Conservation (phyloP, 371 early-diverging fungal genomes). For the Capillidium rhysosporum region DNA sequence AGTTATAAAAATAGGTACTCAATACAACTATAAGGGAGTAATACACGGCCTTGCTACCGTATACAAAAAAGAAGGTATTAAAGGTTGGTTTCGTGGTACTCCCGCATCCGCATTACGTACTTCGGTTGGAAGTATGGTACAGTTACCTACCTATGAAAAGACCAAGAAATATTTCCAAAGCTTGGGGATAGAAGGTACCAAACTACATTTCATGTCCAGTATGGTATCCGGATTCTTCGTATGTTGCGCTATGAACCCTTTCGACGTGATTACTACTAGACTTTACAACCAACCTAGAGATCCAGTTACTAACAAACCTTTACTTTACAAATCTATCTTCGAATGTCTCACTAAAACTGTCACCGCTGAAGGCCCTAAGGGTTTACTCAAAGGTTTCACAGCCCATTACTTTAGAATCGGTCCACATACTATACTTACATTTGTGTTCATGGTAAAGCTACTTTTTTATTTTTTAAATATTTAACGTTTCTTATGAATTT, state of each 20-base stretch:
- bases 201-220: conserved; percentile 53
- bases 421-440: conserved; percentile 85
- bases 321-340: conserved; percentile 52
- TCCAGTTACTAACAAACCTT: conserved; percentile 29
- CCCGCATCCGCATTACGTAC: conserved; percentile 82
- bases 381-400: conserved; percentile 79
- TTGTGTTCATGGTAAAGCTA: conserved; percentile 59
- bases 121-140: conserved; percentile 78
- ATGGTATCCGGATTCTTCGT: conserved; percentile 72
- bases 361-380: conserved; percentile 57
- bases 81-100: conserved; percentile 71
- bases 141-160: conserved; percentile 75
- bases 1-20: conserved; percentile 51
- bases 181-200: conserved; percentile 22
- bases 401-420: conserved; percentile 17
- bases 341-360: conserved; percentile 77
- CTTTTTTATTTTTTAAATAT: not conserved
- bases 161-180: conserved; percentile 37
- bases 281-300: conserved; percentile 84
- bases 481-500: not conserved
- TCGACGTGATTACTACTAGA: conserved; percentile 85
- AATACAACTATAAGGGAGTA: conserved; percentile 66
- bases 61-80: conserved; percentile 46
- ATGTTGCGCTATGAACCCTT: conserved; percentile 90
- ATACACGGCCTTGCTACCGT: conserved; percentile 40